Evolutionary conservation across 192 early-diverging fungal species (phyloP).

Genomic region (Backusella australiensis): DNA sequence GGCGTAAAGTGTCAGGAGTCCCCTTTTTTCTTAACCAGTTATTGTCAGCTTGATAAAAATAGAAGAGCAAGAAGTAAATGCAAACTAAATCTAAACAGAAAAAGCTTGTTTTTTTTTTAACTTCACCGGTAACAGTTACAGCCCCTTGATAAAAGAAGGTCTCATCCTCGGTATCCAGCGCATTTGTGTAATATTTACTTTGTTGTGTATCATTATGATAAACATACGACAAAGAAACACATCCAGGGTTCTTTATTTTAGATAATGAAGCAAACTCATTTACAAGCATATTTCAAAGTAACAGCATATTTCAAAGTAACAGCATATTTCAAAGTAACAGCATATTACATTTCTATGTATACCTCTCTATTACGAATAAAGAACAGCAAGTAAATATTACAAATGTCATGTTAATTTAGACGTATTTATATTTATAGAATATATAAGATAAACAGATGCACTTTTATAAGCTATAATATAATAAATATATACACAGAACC

Average conservation of each 20-base stretch:
- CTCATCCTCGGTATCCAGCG: not conserved
- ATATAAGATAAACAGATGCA: not conserved
- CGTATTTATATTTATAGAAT: not conserved
- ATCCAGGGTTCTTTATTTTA: not conserved
- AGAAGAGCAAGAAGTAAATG: too few species aligned
- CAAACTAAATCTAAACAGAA: not conserved
- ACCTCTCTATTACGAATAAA: too few species aligned
- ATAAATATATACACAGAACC: not conserved
- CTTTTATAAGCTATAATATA: not conserved
- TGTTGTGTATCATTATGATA: not conserved
- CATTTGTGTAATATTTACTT: not conserved
- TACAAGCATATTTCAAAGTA: too few species aligned
- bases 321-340: too few species aligned
- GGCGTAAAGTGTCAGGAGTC: not conserved
- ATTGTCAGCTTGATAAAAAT: not conserved
- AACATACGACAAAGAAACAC: not conserved
- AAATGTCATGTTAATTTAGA: not conserved
- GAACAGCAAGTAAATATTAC: not conserved
- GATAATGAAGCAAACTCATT: not conserved
- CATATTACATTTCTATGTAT: too few species aligned
- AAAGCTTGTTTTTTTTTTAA: not conserved
- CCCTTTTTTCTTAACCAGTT: not conserved
- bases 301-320: too few species aligned
- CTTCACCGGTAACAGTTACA: not conserved
- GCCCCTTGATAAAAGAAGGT: not conserved